Evolutionary conservation across 2,329 filamentous ascomycete genomes (phyloP).

Genomic region (Curvularia sp.): DNA sequence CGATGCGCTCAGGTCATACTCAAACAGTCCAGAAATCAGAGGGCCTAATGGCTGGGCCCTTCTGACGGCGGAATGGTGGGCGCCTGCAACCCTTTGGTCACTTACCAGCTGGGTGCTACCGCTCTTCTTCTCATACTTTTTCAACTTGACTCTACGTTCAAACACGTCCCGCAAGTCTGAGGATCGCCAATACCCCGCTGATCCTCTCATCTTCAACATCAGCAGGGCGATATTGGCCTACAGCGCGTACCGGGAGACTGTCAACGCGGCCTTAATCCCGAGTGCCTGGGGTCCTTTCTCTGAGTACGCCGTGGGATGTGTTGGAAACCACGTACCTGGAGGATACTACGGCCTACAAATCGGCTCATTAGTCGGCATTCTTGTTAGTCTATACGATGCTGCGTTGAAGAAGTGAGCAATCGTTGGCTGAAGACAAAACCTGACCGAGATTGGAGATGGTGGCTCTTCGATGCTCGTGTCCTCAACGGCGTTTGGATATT

Average conservation of each 20-base stretch:
- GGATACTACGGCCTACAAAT: conserved; percentile 74
- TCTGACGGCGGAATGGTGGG: conserved; percentile 82
- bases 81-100: conserved; percentile 77
- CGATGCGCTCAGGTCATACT: conserved; percentile 63
- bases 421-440: background rate
- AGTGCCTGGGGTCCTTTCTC: conserved; percentile 63
- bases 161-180: conserved; percentile 56
- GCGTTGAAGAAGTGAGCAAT: conserved; percentile 65
- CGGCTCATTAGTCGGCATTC: conserved; percentile 70
- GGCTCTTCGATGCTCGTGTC: conserved; percentile 1
- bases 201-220: conserved; percentile 90
- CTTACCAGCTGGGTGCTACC: conserved; percentile 76
- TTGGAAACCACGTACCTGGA: conserved; percentile 73
- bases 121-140: conserved; percentile 79
- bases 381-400: conserved; percentile 79
- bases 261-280: conserved; percentile 58
- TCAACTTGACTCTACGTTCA: conserved; percentile 76
- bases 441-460: conserved; percentile 1
- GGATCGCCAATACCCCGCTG: conserved; percentile 67
- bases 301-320: conserved; percentile 65
- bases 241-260: conserved; percentile 70
- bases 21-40: conserved; percentile 67
- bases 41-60: conserved; percentile 83
- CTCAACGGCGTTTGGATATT: conserved; percentile 11
- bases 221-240: conserved; percentile 83